Evolutionary conservation across 768 basidiomycete species (phyloP).

Genomic region (Tricholoma terreum): DNA sequence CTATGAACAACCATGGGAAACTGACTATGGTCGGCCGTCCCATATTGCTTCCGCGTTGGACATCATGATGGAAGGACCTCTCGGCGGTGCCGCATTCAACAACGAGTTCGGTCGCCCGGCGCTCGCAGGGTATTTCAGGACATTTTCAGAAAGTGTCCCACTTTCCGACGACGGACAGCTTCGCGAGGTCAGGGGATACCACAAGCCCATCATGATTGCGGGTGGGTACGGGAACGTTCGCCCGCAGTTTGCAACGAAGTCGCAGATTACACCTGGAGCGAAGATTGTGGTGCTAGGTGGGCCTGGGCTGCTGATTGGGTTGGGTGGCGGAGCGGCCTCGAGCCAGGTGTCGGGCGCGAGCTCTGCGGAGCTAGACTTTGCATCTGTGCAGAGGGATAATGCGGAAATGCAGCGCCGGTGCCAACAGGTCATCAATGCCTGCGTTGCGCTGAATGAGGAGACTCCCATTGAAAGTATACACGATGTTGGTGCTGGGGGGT

Average conservation of each 20-base stretch:
- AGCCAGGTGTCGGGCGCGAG: conserved; percentile 90
- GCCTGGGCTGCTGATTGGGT: conserved; percentile 92
- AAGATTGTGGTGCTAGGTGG: conserved; percentile 93
- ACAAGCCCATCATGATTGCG: conserved; percentile 99
- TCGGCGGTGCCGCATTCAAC: conserved; percentile 95
- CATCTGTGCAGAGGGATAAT: conserved; percentile 96
- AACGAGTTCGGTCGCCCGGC: conserved; percentile 97
- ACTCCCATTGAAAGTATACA: conserved; percentile 96
- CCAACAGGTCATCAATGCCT: conserved; percentile 96
- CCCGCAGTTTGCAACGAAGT: conserved; percentile 77
- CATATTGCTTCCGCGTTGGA: conserved; percentile 93
- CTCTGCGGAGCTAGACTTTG: conserved; percentile 93
- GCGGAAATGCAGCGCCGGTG: conserved; percentile 97
- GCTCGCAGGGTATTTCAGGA: conserved; percentile 91
- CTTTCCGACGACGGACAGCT: conserved; percentile 42
- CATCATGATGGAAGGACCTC: conserved; percentile 96
- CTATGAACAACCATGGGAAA: conserved; percentile 93
- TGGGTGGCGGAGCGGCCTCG: conserved; percentile 95
- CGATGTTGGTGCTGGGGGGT: conserved; percentile 95
- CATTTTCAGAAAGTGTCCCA: conserved; percentile 80
- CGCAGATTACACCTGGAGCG: conserved; percentile 71
- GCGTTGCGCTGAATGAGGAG: conserved; percentile 51
- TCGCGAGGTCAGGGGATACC: conserved; percentile 86
- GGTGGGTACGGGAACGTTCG: conserved; percentile 95
- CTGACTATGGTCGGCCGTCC: conserved; percentile 82